These are phyloP conservation scores for Eragrostis curvula DNA, from an alignment of 176 grass and related monocot species.

Conservation along the genomic window DNA sequence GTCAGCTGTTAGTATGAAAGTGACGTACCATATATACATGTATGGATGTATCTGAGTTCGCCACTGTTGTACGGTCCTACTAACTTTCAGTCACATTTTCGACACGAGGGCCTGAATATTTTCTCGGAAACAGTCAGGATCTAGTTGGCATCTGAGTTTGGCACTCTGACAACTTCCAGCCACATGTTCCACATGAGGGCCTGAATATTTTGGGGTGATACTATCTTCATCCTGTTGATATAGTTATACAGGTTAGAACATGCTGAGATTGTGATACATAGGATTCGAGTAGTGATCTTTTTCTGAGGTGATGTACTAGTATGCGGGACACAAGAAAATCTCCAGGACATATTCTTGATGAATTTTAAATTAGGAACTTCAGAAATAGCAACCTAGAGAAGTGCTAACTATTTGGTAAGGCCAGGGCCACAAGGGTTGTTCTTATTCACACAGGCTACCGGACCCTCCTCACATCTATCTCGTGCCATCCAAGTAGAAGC, in stretches of 20 bases:
- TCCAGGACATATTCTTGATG: background rate
- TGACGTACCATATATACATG: background rate
- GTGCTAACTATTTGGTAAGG: slow-evolving; percentile 28
- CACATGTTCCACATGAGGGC: slow-evolving; percentile 44
- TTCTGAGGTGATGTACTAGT: background rate
- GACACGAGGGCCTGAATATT: background rate
- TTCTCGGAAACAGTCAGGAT: background rate
- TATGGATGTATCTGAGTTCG: background rate
- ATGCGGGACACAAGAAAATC: background rate
- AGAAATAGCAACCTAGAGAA: slow-evolving; percentile 7
- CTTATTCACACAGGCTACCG: background rate
- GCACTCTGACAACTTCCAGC: background rate
- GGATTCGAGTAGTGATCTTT: slow-evolving; percentile 12
- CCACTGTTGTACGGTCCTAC: background rate
- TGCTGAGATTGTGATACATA: slow-evolving; percentile 14
- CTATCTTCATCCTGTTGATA: background rate
- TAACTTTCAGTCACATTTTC: background rate
- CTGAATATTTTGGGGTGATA: background rate
- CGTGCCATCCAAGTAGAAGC: slow-evolving; percentile 42
- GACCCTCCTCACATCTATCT: slow-evolving; percentile 34
- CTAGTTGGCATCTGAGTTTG: background rate
- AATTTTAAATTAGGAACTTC: background rate
- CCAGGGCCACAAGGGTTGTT: slow-evolving; percentile 6
- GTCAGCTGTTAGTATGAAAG: background rate
- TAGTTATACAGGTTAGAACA: slow-evolving; percentile 4